Evolutionary conservation across 257 asterid species (phyloP), one percentile per base, ranked within the genome.

Genomic region (Petrea volubilis): DNA sequence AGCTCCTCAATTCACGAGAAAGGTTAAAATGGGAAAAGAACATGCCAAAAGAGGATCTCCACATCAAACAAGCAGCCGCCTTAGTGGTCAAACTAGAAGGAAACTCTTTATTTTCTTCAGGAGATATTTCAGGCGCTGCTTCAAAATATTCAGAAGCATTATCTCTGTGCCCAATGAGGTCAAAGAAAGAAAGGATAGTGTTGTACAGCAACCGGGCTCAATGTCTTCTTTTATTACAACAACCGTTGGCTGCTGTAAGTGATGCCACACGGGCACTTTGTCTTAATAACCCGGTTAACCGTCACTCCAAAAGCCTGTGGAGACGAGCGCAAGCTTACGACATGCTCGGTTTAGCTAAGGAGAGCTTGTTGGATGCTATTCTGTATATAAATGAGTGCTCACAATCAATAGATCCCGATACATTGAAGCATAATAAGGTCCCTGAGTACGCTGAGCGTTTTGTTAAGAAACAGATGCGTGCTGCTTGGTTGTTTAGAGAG

Each of bases 301-400:
- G 97, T 34, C 99, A 95, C 43, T 98, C 98, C 18, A 92, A 86
- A 75, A 95, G 99, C 85, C 84, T 95, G 74, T 95, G 99, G 99
- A 88, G 99, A 79, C 86, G 99, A 78, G 99, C 99, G 0, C 99
- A 95, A 70, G 99, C 99, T 0, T 92, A 95, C 7, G 99, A 95
- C 82, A 95, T 95, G 95, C 88, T 92, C 29, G 96, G 99, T 8
- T 80, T 90, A 55, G 96, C 98, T 12, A 92, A 95, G 71, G 99
- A 95, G 84, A 95, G 99, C 73, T 69, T 95, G 18, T 74, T 95
- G 43, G 99, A 95, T 76, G 99, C 99, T 10, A 95, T 95, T 77
- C 56, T 95, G 77, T 95, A 85, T 83, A 86, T 95, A 74, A 95
- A 95, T 23, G 99, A 95, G 80, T 95, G 91, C 73, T 95, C 99